Evolutionary conservation across 768 basidiomycete genomes (phyloP).

Genomic region (Tylopilus rubrobrunneus): DNA sequence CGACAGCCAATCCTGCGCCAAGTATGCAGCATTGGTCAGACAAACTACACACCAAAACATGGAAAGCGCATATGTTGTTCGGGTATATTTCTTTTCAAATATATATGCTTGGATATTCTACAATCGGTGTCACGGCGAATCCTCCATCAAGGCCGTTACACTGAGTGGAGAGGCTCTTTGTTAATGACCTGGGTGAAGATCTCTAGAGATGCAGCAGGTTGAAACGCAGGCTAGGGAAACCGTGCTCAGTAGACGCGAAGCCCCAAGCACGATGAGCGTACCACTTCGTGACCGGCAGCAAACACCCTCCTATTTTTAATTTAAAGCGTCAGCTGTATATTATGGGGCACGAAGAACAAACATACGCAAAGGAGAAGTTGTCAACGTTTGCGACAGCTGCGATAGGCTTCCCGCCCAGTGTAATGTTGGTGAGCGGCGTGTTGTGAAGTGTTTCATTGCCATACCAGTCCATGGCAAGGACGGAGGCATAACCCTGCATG

Average conservation of each 20-base stretch:
- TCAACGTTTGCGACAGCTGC: constrained; percentile 63
- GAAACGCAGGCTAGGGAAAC: constrained; percentile 39
- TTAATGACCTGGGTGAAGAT: constrained; percentile 49
- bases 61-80: too few species aligned
- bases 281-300: constrained; percentile 60
- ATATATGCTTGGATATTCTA: too few species aligned
- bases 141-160: not conserved
- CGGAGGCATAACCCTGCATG: constrained; percentile 32
- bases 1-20: too few species aligned
- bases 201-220: not conserved
- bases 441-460: constrained; percentile 37
- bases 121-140: too few species aligned
- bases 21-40: too few species aligned
- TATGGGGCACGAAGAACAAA: constrained; percentile 2
- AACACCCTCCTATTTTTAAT: constrained; percentile 44
- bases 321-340: not conserved
- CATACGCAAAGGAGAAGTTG: constrained; percentile 66
- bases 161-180: constrained; percentile 48
- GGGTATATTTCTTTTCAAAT: too few species aligned
- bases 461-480: constrained; percentile 46
- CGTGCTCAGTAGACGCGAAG: not conserved
- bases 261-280: constrained; percentile 15
- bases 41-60: too few species aligned
- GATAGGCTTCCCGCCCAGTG: constrained; percentile 47
- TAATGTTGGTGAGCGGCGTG: constrained; percentile 51